Evolutionary conservation across 257 asterid species (phyloP).

Genomic region (Solanum bukasovii): DNA sequence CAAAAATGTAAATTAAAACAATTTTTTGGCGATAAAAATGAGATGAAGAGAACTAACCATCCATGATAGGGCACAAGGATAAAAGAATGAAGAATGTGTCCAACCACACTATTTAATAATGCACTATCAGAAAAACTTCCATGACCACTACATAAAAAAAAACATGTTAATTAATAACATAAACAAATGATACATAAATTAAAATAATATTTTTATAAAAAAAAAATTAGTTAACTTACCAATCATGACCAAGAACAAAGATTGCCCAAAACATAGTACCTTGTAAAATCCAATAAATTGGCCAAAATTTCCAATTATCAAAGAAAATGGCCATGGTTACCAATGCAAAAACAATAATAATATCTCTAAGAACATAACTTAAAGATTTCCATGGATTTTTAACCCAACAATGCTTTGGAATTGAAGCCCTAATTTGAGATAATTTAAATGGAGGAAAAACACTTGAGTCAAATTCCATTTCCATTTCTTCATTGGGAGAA

Average conservation of each 20-base stretch:
- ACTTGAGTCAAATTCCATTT: conserved; percentile 19
- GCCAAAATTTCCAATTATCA: conserved; percentile 22
- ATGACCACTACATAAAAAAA: conserved; percentile 22
- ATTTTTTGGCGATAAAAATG: too few relatives aligned
- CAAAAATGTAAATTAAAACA: background rate
- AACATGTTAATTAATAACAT: background rate
- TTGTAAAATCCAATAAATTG: conserved; percentile 31
- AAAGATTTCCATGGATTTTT: conserved; percentile 26
- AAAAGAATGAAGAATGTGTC: conserved; percentile 30
- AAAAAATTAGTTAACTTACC: conserved; percentile 8
- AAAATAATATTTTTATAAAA: background rate
- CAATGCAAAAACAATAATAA: conserved; percentile 6
- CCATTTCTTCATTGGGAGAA: background rate
- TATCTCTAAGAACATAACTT: conserved; percentile 27
- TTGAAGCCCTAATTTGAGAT: conserved; percentile 24
- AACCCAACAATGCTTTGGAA: conserved; percentile 38
- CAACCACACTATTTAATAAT: conserved; percentile 18
- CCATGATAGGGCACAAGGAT: conserved; percentile 46
- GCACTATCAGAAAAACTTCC: conserved; percentile 32
- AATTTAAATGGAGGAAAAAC: conserved; percentile 28
- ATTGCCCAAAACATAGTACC: conserved; percentile 47
- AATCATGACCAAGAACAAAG: conserved; percentile 43
- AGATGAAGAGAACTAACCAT: conserved; percentile 13
- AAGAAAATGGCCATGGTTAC: conserved; percentile 15
- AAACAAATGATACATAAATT: background rate